Evolutionary conservation across 2,329 filamentous ascomycete genomes (phyloP).

Genomic region (Lasiodiplodia citricola): DNA sequence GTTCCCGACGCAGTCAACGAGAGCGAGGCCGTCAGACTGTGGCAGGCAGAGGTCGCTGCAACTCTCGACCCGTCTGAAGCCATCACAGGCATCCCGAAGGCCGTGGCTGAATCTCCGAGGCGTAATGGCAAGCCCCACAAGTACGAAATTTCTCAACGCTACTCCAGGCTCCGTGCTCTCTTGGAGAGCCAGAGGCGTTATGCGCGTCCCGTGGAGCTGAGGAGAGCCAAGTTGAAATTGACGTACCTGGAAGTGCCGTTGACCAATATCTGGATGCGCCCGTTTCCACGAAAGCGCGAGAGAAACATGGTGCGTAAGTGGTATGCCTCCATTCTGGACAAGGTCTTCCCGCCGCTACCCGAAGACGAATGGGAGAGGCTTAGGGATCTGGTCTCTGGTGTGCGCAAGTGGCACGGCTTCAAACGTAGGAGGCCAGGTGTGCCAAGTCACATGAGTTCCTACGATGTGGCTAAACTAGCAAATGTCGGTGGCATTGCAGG

Average conservation of each 20-base stretch:
- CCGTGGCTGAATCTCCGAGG: not conserved
- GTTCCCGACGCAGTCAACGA: constrained; percentile 5
- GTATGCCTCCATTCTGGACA: constrained; percentile 50
- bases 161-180: constrained; percentile 38
- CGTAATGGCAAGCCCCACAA: not conserved
- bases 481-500: constrained; percentile 11
- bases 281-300: constrained; percentile 52
- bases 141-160: constrained; percentile 37
- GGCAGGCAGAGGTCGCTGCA: constrained; percentile 3
- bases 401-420: constrained; percentile 35
- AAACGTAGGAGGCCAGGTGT: constrained; percentile 31
- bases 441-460: constrained; percentile 2
- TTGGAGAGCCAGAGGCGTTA: constrained; percentile 33
- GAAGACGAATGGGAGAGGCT: constrained; percentile 51
- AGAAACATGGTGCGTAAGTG: constrained; percentile 50
- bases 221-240: constrained; percentile 36
- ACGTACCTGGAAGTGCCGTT: constrained; percentile 44
- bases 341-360: constrained; percentile 53
- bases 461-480: constrained; percentile 21
- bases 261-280: constrained; percentile 52
- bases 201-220: constrained; percentile 26
- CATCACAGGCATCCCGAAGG: constrained; percentile 5
- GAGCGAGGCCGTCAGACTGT: constrained; percentile 1
- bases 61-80: not conserved
- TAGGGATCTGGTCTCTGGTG: constrained; percentile 45